phyloP scores from a whole-genome alignment of 495 filamentous ascomycete species.

The Melanomma pulvis-pyrius region DNA sequence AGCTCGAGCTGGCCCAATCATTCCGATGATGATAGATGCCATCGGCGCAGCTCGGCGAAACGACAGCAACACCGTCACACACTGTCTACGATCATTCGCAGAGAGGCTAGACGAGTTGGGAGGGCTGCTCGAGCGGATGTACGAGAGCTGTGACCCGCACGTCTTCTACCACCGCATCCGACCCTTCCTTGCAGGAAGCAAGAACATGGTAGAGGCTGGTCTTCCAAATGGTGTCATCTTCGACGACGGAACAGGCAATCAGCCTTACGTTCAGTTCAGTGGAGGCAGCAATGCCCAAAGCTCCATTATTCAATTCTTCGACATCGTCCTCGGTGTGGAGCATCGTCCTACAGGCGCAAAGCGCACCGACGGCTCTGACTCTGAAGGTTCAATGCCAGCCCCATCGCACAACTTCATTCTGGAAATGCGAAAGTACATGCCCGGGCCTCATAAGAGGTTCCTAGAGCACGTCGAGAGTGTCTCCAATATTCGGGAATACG shows the following conservation, averaged over 20 bases:
- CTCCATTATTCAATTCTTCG: slow-evolving; percentile 93
- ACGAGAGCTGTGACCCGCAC: slow-evolving; percentile 89
- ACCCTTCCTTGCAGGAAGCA: slow-evolving; percentile 91
- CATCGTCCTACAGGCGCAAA: slow-evolving; percentile 85
- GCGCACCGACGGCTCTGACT: slow-evolving; percentile 47
- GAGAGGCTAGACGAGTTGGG: slow-evolving; percentile 85
- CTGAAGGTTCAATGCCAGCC: slow-evolving; percentile 49
- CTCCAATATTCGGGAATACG: slow-evolving; percentile 87
- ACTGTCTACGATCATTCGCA: slow-evolving; percentile 74
- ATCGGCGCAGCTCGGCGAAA: slow-evolving; percentile 76
- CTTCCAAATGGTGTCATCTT: slow-evolving; percentile 85
- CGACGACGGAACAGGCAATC: slow-evolving; percentile 69
- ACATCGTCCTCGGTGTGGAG: slow-evolving; percentile 86
- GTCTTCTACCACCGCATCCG: slow-evolving; percentile 93
- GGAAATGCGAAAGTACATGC: slow-evolving; percentile 98
- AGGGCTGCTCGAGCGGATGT: slow-evolving; percentile 74
- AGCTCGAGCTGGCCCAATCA: slow-evolving; percentile 84
- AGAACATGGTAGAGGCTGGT: slow-evolving; percentile 94
- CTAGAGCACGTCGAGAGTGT: slow-evolving; percentile 76
- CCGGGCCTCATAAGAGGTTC: slow-evolving; percentile 86
- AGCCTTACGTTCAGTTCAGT: slow-evolving; percentile 74
- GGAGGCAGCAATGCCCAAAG: slow-evolving; percentile 96
- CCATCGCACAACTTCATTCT: slow-evolving; percentile 87
- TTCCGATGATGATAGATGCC: slow-evolving; percentile 84
- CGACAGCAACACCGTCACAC: slow-evolving; percentile 70